Percentiles rank a stretch among this genome's conserved stretches.
Conservation (phyloP, 768 basidiomycete genomes). For the Lactarius vividus region DNA sequence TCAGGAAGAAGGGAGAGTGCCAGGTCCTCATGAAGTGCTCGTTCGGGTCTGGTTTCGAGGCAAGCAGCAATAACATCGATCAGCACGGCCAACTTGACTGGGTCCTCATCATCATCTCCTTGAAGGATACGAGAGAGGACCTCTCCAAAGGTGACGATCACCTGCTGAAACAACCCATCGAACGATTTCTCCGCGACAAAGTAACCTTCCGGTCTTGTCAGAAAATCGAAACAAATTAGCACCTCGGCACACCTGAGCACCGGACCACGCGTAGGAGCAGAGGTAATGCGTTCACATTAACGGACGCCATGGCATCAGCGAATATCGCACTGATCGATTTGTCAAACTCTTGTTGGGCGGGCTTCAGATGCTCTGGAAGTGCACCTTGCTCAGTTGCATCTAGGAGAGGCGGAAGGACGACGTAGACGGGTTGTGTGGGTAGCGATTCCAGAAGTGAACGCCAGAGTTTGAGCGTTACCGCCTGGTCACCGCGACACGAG, state of each 20-base stretch:
- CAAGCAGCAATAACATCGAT: conserved; percentile 20
- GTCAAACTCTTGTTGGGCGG: conserved; percentile 46
- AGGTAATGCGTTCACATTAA: conserved; percentile 32
- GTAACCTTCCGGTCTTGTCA: conserved; percentile 28
- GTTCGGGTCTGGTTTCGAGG: conserved; percentile 8
- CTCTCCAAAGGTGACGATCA: conserved; percentile 25
- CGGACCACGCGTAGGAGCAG: conserved; percentile 42
- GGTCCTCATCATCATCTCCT: conserved; percentile 8
- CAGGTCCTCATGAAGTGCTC: neutral
- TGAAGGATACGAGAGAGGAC: conserved; percentile 18
- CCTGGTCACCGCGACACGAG: conserved; percentile 38
- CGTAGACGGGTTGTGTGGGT: conserved; percentile 35
- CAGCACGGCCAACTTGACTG: conserved; percentile 8
- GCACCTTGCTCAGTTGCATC: conserved; percentile 39
- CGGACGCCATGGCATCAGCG: conserved; percentile 37
- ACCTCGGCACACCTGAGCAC: conserved; percentile 38
- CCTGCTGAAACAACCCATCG: conserved; percentile 31
- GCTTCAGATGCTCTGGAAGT: conserved; percentile 48
- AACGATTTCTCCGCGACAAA: conserved; percentile 37
- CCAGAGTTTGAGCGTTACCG: conserved; percentile 42
- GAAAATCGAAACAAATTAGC: neutral
- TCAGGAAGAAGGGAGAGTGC: conserved; percentile 38
- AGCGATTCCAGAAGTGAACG: conserved; percentile 45
- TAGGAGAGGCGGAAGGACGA: conserved; percentile 40
- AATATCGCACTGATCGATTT: conserved; percentile 41